Percentiles rank a stretch among this genome's conserved stretches.
These are phyloP conservation scores for Kuraishia cidri DNA, from an alignment of 805 yeast genomes.

Conservation along the genomic window DNA sequence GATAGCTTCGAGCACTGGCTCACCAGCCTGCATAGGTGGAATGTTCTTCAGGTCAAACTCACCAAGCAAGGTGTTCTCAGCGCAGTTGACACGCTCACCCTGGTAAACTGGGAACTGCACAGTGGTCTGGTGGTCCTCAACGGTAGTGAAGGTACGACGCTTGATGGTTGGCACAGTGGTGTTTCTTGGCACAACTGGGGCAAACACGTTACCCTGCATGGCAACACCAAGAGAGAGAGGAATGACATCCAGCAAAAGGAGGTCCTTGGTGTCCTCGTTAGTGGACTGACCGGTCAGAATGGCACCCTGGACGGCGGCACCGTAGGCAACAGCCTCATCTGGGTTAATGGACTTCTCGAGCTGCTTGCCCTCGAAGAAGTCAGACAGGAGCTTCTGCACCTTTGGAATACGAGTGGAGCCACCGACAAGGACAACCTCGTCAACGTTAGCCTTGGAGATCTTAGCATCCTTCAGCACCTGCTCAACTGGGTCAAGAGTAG, in stretches of 20 bases:
- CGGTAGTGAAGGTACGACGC: slow-evolving; percentile 98
- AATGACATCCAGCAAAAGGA: slow-evolving; percentile 82
- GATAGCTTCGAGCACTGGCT: slow-evolving; percentile 98
- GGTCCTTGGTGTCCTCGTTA: slow-evolving; percentile 91
- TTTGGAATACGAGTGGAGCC: slow-evolving; percentile 99
- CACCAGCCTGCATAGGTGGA: slow-evolving; percentile 99
- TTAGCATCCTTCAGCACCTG: slow-evolving; percentile 82
- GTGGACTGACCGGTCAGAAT: slow-evolving; percentile 82
- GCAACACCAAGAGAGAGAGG: slow-evolving; percentile 96
- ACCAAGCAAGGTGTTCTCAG: slow-evolving; percentile 96
- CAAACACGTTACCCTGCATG: slow-evolving; percentile 98
- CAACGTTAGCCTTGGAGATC: slow-evolving; percentile 74
- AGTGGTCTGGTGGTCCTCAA: slow-evolving; percentile 97
- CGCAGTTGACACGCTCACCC: slow-evolving; percentile 99
- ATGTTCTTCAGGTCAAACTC: slow-evolving; percentile 97
- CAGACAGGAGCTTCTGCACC: slow-evolving; percentile 89
- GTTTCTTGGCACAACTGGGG: slow-evolving; percentile 99
- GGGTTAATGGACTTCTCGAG: slow-evolving; percentile 97
- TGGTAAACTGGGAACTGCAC: slow-evolving; percentile 99
- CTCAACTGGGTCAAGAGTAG: slow-evolving; percentile 91
- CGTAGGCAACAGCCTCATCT: slow-evolving; percentile 98
- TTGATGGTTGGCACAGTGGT: slow-evolving; percentile 98
- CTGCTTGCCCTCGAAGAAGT: slow-evolving; percentile 95
- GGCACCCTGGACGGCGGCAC: slow-evolving; percentile 99
- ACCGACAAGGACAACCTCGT: slow-evolving; percentile 95